A percentile compares a stretch with the other conserved stretches of the same genome.
Evolutionary conservation across 1,284 basidiomycete species (phyloP).

Genomic region (Ceratobasidium sp.): DNA sequence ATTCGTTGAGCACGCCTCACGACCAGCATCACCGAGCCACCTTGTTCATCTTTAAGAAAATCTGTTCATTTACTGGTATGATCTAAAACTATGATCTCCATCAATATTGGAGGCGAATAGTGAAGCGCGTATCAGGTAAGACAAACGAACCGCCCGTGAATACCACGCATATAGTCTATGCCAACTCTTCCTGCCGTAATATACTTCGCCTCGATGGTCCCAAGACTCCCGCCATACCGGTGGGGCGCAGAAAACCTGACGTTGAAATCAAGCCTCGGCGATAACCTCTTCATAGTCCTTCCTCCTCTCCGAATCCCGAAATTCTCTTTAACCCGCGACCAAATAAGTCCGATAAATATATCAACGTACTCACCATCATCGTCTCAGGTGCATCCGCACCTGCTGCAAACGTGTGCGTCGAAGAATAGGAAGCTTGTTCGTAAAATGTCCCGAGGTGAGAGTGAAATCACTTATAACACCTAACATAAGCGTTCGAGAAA

Average conservation of each 20-base stretch:
- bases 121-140: no score
- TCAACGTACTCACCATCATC: constrained; percentile 71
- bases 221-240: constrained; percentile 2
- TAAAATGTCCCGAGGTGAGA: constrained; percentile 78
- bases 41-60: no score
- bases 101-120: background rate
- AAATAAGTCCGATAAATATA: constrained; percentile 58
- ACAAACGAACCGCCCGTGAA: background rate
- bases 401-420: constrained; percentile 65
- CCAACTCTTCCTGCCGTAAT: constrained; percentile 29
- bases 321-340: constrained; percentile 65
- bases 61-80: no score
- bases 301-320: constrained; percentile 66
- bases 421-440: constrained; percentile 78
- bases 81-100: no score
- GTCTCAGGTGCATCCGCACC: constrained; percentile 71
- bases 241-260: constrained; percentile 75
- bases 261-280: constrained; percentile 88
- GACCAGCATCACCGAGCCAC: no score
- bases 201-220: constrained; percentile 16
- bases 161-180: background rate
- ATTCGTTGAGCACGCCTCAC: no score
- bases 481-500: background rate
- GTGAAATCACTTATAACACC: constrained; percentile 66
- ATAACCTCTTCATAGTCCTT: constrained; percentile 82